A percentile compares a stretch with the other conserved stretches of the same genome.
These are phyloP conservation scores for Cyclotella kingstonii DNA, from an alignment of 108 stramenopile genomes.

Conservation along the genomic window DNA sequence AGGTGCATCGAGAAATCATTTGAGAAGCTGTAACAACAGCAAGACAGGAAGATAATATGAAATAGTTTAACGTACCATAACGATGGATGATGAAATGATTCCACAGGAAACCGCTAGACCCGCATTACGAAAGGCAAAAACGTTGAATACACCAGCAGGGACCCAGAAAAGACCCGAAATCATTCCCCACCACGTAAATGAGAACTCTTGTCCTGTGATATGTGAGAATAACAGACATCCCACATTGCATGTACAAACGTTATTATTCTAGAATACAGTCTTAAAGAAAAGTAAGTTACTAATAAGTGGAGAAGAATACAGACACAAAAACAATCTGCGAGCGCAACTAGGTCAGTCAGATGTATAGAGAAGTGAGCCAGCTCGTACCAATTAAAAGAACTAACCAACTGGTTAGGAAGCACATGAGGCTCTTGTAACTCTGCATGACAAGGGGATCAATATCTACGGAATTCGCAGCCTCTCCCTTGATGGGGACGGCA, in stretches of 20 bases:
- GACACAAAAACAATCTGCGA: neutral
- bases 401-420: constrained; percentile 41
- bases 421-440: constrained; percentile 48
- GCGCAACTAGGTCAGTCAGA: neutral
- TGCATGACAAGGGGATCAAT: constrained; percentile 53
- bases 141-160: constrained; percentile 62
- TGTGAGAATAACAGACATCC: neutral
- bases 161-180: constrained; percentile 68
- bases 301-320: too few species aligned
- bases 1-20: too few species aligned
- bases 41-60: neutral
- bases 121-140: constrained; percentile 78
- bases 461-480: constrained; percentile 33
- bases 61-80: constrained; percentile 39
- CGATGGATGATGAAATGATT: constrained; percentile 66
- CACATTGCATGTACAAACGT: too few species aligned
- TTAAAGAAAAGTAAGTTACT: too few species aligned
- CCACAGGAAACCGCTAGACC: constrained; percentile 80
- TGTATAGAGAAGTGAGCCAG: neutral
- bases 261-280: too few species aligned
- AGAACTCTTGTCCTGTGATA: constrained; percentile 23
- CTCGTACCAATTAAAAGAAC: constrained; percentile 30
- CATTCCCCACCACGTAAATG: constrained; percentile 53
- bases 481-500: constrained; percentile 61
- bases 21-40: too few species aligned